phyloP scores from a whole-genome alignment of 305 asterid genomes.

The Withania somnifera region DNA sequence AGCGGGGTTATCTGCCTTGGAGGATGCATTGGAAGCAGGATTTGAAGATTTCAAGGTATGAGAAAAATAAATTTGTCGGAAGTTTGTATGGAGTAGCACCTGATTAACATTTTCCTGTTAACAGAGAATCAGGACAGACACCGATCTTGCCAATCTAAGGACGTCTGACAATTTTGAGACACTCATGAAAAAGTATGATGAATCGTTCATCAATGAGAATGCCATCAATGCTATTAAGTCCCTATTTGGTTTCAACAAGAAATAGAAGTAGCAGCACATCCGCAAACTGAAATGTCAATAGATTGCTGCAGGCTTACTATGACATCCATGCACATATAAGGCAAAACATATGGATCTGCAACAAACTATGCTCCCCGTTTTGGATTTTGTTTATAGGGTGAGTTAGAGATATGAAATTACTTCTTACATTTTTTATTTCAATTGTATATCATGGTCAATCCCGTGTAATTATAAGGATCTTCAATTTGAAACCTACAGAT shows the following conservation, averaged over 20 bases:
- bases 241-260: constrained; percentile 75
- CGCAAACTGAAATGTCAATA: neutral
- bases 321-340: neutral
- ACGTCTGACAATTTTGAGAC: constrained; percentile 54
- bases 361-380: neutral
- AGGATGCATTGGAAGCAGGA: constrained; percentile 79
- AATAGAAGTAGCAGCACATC: constrained; percentile 18
- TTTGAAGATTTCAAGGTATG: constrained; percentile 83
- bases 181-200: constrained; percentile 73
- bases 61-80: neutral
- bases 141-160: constrained; percentile 77
- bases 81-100: neutral
- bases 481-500: neutral
- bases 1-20: constrained; percentile 81
- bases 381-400: neutral
- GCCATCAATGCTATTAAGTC: constrained; percentile 93
- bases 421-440: neutral
- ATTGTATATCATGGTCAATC: neutral
- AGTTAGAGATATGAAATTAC: neutral
- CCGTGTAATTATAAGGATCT: neutral
- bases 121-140: constrained; percentile 84
- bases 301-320: neutral
- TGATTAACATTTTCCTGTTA: neutral
- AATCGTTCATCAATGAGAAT: constrained; percentile 83
- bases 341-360: neutral